Percentiles rank a stretch among this genome's conserved stretches.
Conservation (phyloP, 1,284 basidiomycete genomes). For the Moesziomyces sp. region DNA sequence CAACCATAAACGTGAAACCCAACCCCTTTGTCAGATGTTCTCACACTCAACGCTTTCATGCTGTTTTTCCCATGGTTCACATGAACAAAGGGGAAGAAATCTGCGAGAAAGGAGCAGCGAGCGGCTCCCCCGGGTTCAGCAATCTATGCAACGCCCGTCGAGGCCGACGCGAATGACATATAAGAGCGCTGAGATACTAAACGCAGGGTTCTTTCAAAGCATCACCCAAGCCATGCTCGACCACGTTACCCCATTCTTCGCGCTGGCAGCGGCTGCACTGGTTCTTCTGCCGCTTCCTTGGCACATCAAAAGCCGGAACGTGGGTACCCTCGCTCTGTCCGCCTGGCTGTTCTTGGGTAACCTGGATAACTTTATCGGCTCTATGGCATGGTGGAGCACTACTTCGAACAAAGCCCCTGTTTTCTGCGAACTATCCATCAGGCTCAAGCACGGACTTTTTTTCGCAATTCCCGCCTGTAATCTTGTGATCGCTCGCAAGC, state of each 20-base stretch:
- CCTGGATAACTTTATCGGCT: constrained; percentile 20
- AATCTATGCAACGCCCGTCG: too few species aligned
- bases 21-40: too few species aligned
- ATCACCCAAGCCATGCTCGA: constrained; percentile 8
- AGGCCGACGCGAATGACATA: too few species aligned
- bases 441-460: too few species aligned
- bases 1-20: too few species aligned
- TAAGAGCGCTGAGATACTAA: too few species aligned
- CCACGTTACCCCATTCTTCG: constrained; percentile 15
- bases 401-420: constrained; percentile 6
- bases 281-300: constrained; percentile 16
- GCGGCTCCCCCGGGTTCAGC: too few species aligned
- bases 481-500: constrained; percentile 20
- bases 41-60: too few species aligned
- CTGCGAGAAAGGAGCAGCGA: too few species aligned
- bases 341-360: constrained; percentile 14
- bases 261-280: constrained; percentile 3
- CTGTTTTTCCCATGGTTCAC: too few species aligned
- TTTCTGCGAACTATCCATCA: constrained; percentile 18
- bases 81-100: too few species aligned
- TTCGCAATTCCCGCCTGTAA: constrained; percentile 24
- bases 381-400: constrained; percentile 15
- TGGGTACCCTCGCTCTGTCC: constrained; percentile 11
- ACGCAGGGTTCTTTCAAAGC: too few species aligned
- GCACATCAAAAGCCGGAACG: constrained; percentile 21